phyloP scores from a whole-genome alignment of 257 asterid species.

The Apocynum venetum region DNA sequence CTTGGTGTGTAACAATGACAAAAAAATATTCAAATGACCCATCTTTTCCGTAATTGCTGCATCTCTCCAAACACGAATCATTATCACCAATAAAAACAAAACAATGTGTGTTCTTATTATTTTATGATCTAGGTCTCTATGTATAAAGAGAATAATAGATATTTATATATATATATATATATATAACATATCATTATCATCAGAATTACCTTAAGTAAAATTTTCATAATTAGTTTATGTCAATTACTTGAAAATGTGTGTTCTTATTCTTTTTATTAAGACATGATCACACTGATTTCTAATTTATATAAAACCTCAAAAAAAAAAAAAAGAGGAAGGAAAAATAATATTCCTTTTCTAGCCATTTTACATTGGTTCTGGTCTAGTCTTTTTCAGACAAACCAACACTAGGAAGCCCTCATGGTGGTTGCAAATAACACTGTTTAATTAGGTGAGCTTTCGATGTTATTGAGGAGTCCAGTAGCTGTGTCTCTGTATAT shows the following conservation, averaged over 20 bases:
- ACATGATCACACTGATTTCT: no score
- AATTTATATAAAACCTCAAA: no score
- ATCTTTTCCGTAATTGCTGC: slow-evolving; percentile 1
- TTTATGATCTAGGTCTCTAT: no score
- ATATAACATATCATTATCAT: no score
- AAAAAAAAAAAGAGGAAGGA: neutral
- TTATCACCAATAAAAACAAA: neutral
- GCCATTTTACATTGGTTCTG: neutral
- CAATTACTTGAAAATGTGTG: no score
- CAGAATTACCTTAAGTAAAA: no score
- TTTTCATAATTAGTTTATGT: no score
- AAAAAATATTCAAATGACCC: neutral
- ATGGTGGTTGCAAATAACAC: neutral
- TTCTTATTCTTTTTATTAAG: no score
- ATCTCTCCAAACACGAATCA: neutral
- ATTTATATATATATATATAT: no score
- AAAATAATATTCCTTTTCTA: no score
- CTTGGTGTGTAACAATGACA: neutral
- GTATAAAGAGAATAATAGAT: no score
- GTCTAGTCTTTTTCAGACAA: slow-evolving; percentile 13
- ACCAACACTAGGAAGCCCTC: neutral
- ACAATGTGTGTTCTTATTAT: no score
- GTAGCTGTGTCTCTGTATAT: neutral
- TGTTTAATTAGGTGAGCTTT: neutral
- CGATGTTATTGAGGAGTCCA: neutral